Evolutionary conservation across 202 grass and related monocot genomes (phyloP).

Genomic region (Miscanthus sacchariflorus): DNA sequence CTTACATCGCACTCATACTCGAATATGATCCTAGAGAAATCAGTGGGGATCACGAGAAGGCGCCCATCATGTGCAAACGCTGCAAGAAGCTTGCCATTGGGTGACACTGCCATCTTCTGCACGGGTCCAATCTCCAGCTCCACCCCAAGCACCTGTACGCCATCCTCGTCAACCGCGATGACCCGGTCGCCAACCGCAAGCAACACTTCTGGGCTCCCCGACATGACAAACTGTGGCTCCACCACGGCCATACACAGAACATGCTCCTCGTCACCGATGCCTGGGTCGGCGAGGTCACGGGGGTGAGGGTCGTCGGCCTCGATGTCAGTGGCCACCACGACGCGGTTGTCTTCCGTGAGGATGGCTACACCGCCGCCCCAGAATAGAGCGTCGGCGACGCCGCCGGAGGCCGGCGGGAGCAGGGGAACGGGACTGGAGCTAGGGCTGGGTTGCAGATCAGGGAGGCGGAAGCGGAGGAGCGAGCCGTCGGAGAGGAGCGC

Average conservation of each 20-base stretch:
- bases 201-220: conserved; percentile 87
- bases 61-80: conserved; percentile 86
- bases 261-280: conserved; percentile 70
- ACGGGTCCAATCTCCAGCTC: conserved; percentile 84
- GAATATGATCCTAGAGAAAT: conserved; percentile 92
- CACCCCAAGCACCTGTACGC: conserved; percentile 73
- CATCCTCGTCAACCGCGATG: conserved; percentile 75
- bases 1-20: conserved; percentile 96
- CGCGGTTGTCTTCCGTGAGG: conserved; percentile 73
- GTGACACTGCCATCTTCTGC: conserved; percentile 94
- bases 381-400: conserved; percentile 78
- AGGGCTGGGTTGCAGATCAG: conserved; percentile 59
- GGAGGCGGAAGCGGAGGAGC: conserved; percentile 82
- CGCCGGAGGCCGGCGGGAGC: conserved; percentile 49
- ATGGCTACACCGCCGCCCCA: conserved; percentile 91
- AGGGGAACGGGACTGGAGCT: conserved; percentile 51
- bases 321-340: conserved; percentile 56
- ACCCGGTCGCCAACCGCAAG: conserved; percentile 90
- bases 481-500: conserved; percentile 86
- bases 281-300: conserved; percentile 71
- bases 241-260: conserved; percentile 87
- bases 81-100: conserved; percentile 90
- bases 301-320: conserved; percentile 59
- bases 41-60: conserved; percentile 82
- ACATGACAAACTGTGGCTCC: conserved; percentile 91